Evolutionary conservation across 2,329 filamentous ascomycete genomes (phyloP).

Genomic region (Blastomyces gilchristii): DNA sequence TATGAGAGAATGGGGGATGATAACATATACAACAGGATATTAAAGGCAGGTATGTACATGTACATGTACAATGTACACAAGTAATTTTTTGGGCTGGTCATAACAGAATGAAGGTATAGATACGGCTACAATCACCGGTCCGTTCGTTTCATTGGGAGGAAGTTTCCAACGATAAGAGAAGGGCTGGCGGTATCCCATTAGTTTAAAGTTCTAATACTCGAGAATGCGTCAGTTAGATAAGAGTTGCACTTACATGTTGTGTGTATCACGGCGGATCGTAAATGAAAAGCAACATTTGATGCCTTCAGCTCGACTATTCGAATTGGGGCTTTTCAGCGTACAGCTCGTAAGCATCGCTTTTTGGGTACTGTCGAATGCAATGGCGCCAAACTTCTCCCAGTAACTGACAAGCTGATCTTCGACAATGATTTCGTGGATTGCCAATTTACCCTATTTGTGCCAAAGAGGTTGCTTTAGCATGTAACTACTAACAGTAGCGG

Average conservation of each 20-base stretch:
- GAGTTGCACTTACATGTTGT: constrained; percentile 68
- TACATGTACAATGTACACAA: constrained; percentile 9
- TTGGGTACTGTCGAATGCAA: constrained; percentile 87
- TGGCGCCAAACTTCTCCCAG: constrained; percentile 98
- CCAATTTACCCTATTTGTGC: constrained; percentile 65
- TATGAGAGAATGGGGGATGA: constrained; percentile 4
- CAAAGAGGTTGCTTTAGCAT: neutral
- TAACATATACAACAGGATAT: neutral
- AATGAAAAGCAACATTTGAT: constrained; percentile 97
- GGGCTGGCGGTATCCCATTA: constrained; percentile 50
- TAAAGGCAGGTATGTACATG: neutral
- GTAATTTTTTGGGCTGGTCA: neutral
- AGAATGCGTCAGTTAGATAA: neutral
- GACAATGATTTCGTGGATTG: constrained; percentile 88
- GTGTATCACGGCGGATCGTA: constrained; percentile 84
- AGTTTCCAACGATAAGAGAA: constrained; percentile 91
- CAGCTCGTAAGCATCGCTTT: constrained; percentile 94
- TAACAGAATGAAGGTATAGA: neutral
- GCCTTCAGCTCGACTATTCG: constrained; percentile 57
- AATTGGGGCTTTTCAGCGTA: constrained; percentile 70
- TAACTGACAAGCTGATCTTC: constrained; percentile 93
- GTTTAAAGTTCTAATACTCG: constrained; percentile 13
- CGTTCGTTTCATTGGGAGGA: constrained; percentile 69
- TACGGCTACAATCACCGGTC: constrained; percentile 25
- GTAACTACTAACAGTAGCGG: constrained; percentile 2